These are phyloP conservation scores for Penicillium soppii DNA, from an alignment of 495 filamentous ascomycete species.

Conservation along the genomic window DNA sequence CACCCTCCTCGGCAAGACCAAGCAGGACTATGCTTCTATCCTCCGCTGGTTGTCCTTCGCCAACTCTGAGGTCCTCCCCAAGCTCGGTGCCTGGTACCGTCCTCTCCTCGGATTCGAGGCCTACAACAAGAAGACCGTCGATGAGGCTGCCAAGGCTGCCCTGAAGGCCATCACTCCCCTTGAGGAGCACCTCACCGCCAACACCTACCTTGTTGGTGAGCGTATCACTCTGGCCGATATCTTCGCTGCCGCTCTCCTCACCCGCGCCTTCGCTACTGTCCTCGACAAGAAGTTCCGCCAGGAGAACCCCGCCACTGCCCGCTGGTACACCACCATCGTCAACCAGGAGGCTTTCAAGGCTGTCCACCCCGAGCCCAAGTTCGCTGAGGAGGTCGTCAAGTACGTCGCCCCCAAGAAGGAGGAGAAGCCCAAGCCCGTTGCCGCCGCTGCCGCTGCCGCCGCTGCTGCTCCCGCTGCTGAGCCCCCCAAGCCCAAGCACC, in stretches of 20 bases:
- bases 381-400: constrained; percentile 84
- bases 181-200: constrained; percentile 82
- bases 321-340: constrained; percentile 92
- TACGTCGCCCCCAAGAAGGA: constrained; percentile 91
- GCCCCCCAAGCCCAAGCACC: constrained; percentile 93
- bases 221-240: constrained; percentile 94
- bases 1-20: constrained; percentile 96
- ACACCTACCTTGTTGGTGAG: constrained; percentile 98
- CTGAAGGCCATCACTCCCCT: constrained; percentile 66
- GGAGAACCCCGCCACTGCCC: constrained; percentile 77
- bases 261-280: constrained; percentile 29
- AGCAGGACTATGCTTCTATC: constrained; percentile 99
- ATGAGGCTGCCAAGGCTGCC: constrained; percentile 67
- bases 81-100: constrained; percentile 80
- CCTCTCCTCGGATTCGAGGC: constrained; percentile 77
- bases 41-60: constrained; percentile 93
- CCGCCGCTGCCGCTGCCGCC: constrained; percentile 56
- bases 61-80: constrained; percentile 78
- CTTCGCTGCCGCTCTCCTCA: constrained; percentile 72
- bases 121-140: constrained; percentile 98
- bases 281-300: constrained; percentile 47
- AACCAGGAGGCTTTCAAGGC: constrained; percentile 88
- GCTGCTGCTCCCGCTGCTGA: constrained; percentile 63
- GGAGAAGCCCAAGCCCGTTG: constrained; percentile 62
- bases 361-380: constrained; percentile 67